Evolutionary conservation across 2,329 filamentous ascomycete genomes (phyloP), one percentile per base, ranked within the genome.

Genomic region (Macrophomina pseudophaseolina): DNA sequence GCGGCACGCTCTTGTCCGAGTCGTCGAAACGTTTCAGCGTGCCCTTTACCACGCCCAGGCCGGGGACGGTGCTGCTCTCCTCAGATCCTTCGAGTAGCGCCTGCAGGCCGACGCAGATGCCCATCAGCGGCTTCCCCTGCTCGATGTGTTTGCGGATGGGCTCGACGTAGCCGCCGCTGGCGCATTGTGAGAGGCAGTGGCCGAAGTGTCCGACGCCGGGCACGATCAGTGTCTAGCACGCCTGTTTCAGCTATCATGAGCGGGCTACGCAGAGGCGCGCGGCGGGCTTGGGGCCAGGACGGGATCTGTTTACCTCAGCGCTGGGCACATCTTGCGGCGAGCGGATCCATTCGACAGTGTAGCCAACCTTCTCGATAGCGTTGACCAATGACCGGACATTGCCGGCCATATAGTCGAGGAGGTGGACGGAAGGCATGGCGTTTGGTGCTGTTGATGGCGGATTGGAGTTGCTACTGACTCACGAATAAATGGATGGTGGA

Each of bases 121-220:
- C 94, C 90, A 99, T 96, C 77, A 99, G 98, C 14, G 94, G 93
- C 80, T 98, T 98, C n/a, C 93, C 94, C 14, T 91, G 86, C 63
- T 88, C 85, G 73, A 99, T 94, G 81, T 98, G 93, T 70, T 88
- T 85, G 71, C 85, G 88, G 70, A 99, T 90, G 9, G 93, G 91
- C 68, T 92, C 91, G 65, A 94, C 83, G 80, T 94, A 99, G 70
- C 91, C 92, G 44, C 93, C 92, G 49, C 88, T 86, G 16, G 90
- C 84, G 71, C 99, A 89, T 76, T 97, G 93, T 33, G 88, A 88
- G 70, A 98, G 84, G 80, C 95, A 99, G 84, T 99, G 93, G 68
- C 95, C 95, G 74, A 98, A 99, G 84, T 99, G 94, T 72, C 95
- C 95, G 69, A 99, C 95, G 68, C 95, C 95, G 5, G 95, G 95